phyloP scores from a whole-genome alignment of 1,284 basidiomycete genomes.

The Pseudozyma sp. region DNA sequence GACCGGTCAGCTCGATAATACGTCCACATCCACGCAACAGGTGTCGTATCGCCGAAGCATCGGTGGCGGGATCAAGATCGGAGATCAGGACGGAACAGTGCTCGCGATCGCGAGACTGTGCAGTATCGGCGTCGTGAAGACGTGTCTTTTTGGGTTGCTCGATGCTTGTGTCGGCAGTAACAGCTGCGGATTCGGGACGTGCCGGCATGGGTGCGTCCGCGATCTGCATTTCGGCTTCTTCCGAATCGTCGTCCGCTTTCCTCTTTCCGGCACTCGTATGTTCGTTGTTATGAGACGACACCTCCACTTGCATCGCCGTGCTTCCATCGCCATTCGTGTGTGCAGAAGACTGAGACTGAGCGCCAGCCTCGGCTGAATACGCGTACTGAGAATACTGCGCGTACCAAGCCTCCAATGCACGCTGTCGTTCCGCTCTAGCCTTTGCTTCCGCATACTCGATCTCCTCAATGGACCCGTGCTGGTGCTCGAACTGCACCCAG shows the following conservation, averaged over 20 bases:
- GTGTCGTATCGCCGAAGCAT: constrained; percentile 76
- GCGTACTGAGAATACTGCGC: constrained; percentile 68
- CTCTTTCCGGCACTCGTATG: constrained; percentile 31
- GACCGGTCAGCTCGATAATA: constrained; percentile 59
- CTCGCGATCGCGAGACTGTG: constrained; percentile 81
- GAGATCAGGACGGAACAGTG: constrained; percentile 90
- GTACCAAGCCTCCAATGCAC: constrained; percentile 71
- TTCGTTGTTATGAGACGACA: neutral
- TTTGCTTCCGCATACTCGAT: constrained; percentile 74
- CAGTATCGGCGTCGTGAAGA: constrained; percentile 34
- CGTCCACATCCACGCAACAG: constrained; percentile 80
- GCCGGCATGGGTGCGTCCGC: constrained; percentile 21
- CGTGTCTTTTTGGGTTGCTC: constrained; percentile 52
- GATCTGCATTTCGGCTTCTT: constrained; percentile 19
- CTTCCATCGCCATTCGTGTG: constrained; percentile 6
- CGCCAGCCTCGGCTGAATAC: constrained; percentile 72
- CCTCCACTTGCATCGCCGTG: constrained; percentile 30
- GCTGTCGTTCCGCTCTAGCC: constrained; percentile 71
- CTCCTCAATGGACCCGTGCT: constrained; percentile 79
- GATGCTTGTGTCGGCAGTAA: neutral
- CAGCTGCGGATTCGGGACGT: constrained; percentile 1
- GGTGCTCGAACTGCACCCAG: constrained; percentile 85
- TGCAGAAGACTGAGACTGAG: neutral
- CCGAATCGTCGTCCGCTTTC: constrained; percentile 44
- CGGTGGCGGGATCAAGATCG: constrained; percentile 75